These are phyloP conservation scores for Botrytis porri DNA, from an alignment of 2,329 filamentous ascomycete genomes.

Conservation along the genomic window DNA sequence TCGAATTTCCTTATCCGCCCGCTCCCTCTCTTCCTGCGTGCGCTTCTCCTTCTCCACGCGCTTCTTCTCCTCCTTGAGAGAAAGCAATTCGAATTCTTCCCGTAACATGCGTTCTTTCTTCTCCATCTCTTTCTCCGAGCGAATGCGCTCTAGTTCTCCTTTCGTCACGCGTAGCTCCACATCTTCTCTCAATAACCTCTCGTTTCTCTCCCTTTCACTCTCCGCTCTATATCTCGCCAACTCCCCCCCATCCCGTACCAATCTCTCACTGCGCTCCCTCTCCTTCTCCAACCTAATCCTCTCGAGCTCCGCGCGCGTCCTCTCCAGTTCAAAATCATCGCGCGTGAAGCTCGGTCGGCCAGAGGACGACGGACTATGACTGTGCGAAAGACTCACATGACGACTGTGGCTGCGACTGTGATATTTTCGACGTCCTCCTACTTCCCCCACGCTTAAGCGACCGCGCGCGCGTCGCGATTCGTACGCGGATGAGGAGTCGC, in stretches of 20 bases:
- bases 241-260: constrained; percentile 41
- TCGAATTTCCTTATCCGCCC: constrained; percentile 35
- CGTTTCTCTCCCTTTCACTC: constrained; percentile 27
- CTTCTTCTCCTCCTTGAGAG: constrained; percentile 17
- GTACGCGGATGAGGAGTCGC: constrained; percentile 6
- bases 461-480: constrained; percentile 26
- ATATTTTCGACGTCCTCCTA: not conserved
- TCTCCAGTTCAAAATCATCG: constrained; percentile 41
- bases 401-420: constrained; percentile 14
- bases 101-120: not conserved
- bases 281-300: constrained; percentile 44
- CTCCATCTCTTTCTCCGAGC: constrained; percentile 5
- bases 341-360: constrained; percentile 26
- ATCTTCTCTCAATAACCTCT: constrained; percentile 46
- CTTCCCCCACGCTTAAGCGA: constrained; percentile 21
- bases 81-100: constrained; percentile 14
- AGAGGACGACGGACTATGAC: not conserved
- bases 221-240: not conserved
- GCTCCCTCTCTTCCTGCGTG: constrained; percentile 39
- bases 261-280: constrained; percentile 44
- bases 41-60: constrained; percentile 13
- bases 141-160: constrained; percentile 2
- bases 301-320: constrained; percentile 46
- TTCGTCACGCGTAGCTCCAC: constrained; percentile 6
- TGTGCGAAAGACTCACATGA: constrained; percentile 17